Evolutionary conservation across 176 grass and related monocot species (phyloP).

Genomic region (Zoysia pacifica): DNA sequence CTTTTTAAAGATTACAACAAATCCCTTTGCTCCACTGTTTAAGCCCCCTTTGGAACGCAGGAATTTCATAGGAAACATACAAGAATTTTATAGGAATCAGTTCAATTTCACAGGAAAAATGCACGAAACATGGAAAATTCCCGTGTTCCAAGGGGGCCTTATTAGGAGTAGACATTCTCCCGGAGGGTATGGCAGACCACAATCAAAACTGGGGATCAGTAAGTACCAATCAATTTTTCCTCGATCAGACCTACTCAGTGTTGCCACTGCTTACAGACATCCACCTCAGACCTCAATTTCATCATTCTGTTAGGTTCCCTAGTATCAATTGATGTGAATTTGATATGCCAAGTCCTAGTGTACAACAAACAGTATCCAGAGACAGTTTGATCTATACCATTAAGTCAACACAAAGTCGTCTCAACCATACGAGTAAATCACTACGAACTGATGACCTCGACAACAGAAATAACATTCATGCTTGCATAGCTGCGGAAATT

Average conservation of each 20-base stretch:
- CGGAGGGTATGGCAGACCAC: neutral
- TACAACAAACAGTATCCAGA: neutral
- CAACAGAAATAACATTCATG: neutral
- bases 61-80: too few species aligned
- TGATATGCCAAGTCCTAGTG: neutral
- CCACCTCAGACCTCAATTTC: neutral
- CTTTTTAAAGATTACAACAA: too few species aligned
- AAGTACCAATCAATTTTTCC: neutral
- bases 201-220: neutral
- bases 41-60: too few species aligned
- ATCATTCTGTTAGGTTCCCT: neutral
- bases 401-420: neutral
- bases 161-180: too few species aligned
- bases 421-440: neutral
- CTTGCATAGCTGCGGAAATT: neutral
- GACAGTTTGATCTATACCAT: neutral
- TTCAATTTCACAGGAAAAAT: too few species aligned
- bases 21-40: too few species aligned
- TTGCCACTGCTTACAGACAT: neutral
- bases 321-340: neutral
- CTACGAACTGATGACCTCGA: too few species aligned
- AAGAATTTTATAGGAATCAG: too few species aligned
- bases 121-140: too few species aligned
- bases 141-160: too few species aligned
- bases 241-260: neutral